Percentiles rank a stretch among this genome's conserved stretches.
Conservation (phyloP, 116 monocot species). For the Iris pallida region DNA sequence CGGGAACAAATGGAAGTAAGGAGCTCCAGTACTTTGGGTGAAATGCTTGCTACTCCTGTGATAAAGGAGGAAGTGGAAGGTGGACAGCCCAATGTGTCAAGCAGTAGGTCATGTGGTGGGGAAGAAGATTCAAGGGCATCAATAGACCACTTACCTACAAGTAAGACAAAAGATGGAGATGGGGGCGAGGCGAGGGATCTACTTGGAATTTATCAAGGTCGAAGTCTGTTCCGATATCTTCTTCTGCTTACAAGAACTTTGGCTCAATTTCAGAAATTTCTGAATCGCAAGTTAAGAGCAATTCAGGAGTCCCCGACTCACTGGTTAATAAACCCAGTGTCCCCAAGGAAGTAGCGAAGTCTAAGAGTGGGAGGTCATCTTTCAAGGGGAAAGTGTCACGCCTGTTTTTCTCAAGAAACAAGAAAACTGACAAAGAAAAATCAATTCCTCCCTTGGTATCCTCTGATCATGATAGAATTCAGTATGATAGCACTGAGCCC, state of each 20-base stretch:
- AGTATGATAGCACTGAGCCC: conserved; percentile 1
- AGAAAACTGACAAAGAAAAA: conserved; percentile 23
- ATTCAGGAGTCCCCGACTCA: background rate
- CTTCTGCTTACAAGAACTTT: conserved; percentile 43
- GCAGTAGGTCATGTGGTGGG: conserved; percentile 30
- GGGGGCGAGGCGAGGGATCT: conserved; percentile 17
- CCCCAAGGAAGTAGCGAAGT: conserved; percentile 31
- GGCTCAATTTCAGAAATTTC: conserved; percentile 25
- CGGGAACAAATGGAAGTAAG: conserved; percentile 41
- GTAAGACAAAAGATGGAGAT: conserved; percentile 20
- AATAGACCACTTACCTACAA: conserved; percentile 22
- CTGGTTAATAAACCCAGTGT: conserved; percentile 12
- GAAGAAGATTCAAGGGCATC: conserved; percentile 32
- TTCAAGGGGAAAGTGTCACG: conserved; percentile 48
- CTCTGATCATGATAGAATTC: background rate
- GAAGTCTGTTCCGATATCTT: conserved; percentile 59
- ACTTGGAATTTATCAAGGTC: conserved; percentile 52
- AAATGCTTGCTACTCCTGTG: conserved; percentile 78
- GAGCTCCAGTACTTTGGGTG: conserved; percentile 83
- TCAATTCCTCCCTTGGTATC: conserved; percentile 5
- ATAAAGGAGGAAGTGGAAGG: conserved; percentile 32
- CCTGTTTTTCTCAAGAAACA: conserved; percentile 38
- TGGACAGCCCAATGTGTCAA: conserved; percentile 12
- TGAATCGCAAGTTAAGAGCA: background rate
- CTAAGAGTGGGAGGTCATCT: conserved; percentile 30